A percentile compares a stretch with the other conserved stretches of the same genome.
Conservation (phyloP, 2,329 filamentous ascomycete genomes). For the Elsinoe batatas region DNA sequence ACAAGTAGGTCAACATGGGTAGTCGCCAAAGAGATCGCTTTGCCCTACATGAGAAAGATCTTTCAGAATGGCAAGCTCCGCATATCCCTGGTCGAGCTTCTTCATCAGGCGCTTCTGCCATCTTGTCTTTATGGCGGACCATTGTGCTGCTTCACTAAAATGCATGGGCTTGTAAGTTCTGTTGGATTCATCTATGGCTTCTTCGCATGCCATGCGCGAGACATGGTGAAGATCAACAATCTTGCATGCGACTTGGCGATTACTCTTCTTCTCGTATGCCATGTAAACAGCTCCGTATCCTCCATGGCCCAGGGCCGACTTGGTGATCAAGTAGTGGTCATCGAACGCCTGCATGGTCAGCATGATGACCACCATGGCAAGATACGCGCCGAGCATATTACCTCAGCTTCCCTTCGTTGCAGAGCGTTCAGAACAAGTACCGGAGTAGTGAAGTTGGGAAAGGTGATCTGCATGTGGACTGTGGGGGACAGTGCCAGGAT, state of each 20-base stretch:
- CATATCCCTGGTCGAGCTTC: conserved; percentile 12
- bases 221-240: conserved; percentile 34
- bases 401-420: conserved; percentile 5
- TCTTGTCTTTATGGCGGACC: not conserved
- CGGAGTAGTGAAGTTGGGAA: conserved; percentile 3
- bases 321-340: conserved; percentile 40
- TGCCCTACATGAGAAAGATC: conserved; percentile 42
- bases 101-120: not conserved
- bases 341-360: conserved; percentile 31
- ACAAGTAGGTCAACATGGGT: not conserved
- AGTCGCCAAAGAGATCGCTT: not conserved
- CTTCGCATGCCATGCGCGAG: not conserved
- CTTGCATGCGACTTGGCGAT: conserved; percentile 60
- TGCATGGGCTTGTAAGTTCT: not conserved
- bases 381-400: not conserved
- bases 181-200: not conserved
- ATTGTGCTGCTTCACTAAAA: not conserved
- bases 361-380: not conserved
- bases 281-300: conserved; percentile 46
- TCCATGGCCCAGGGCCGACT: conserved; percentile 45
- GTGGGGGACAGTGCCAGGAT: conserved; percentile 26
- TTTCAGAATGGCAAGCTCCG: conserved; percentile 41
- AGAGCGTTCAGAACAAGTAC: not conserved
- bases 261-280: conserved; percentile 42
- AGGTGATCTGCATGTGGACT: conserved; percentile 21